Base-by-base conservation (phyloP, 2,329 filamentous ascomycete genomes). In the Exophiala aquamarina region DNA sequence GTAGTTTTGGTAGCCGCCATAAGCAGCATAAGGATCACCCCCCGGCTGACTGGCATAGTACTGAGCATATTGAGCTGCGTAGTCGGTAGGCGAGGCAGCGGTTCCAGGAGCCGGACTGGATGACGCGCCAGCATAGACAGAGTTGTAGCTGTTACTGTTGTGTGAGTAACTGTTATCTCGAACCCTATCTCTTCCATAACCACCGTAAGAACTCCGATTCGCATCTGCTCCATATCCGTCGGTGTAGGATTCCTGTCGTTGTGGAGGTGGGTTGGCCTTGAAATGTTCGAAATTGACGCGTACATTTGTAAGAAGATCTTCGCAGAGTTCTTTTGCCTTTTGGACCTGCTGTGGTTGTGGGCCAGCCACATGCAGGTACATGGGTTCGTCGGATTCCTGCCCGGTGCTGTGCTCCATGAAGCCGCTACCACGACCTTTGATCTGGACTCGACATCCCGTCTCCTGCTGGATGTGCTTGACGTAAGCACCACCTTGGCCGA, bases 401-500 rank as follows among this genome's bases (percentile, higher is more conserved):
- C 88, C 87, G n/a, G 90, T 94, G 23, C 86, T 82, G 37, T 86
- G 83, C 66, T 98, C 93, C 63, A 95, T 84, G 65, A 95, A 98
- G 11, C 93, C 93, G 43, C 91, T 97, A 31, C 91, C 91, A 55
- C 88, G 89, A 14, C 93, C 93, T 67, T 98, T 98, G 72, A 98
- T 98, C 68, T 98, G 93, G 19, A 98, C 93, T 59, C 92, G 88
- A 67, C 93, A 97, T 53, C 88, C 81, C 11, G 93, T 97, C 69
- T 95, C 90, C 64, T 91, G 84, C 70, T 97, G 93, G 57, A 98
- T 97, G 64, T 96, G 92, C 70, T 98, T 98, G 52, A 98, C 93
- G 64, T 97, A 96, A 34, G 89, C 87, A 50, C 93, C 93, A 23
- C 90, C 90, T 59, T 92, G 87, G 40, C 93, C 93, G 44, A 98